Evolutionary conservation across 176 grass and related monocot species (phyloP).

Genomic region (Triticum timopheevii): DNA sequence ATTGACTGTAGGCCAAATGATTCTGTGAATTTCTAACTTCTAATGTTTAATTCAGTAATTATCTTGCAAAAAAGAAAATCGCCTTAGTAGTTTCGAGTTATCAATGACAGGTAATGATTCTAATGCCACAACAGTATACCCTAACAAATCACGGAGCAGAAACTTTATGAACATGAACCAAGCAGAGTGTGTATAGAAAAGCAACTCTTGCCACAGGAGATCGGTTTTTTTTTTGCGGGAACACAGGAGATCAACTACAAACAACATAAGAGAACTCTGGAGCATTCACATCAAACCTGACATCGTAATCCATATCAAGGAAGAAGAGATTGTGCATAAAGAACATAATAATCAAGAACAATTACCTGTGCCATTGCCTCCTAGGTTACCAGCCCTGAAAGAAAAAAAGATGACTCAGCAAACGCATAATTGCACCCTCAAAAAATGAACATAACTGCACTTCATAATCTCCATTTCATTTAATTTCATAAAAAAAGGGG

Average conservation of each 20-base stretch:
- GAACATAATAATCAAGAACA: background rate
- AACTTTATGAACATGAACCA: constrained; percentile 28
- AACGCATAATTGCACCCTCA: constrained; percentile 5
- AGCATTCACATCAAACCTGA: constrained; percentile 18
- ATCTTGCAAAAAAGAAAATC: background rate
- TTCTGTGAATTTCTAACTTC: background rate
- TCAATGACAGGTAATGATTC: background rate
- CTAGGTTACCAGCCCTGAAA: constrained; percentile 72
- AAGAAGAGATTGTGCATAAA: constrained; percentile 6
- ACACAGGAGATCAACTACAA: background rate
- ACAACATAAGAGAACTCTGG: constrained; percentile 8
- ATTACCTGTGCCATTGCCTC: constrained; percentile 64
- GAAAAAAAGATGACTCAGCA: constrained; percentile 8
- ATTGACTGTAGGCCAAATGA: background rate
- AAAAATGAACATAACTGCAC: background rate
- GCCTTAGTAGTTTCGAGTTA: background rate
- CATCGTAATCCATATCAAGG: background rate
- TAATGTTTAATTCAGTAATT: background rate
- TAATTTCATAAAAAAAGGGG: constrained; percentile 3
- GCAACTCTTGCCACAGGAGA: background rate
- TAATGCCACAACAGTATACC: background rate
- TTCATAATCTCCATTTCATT: constrained; percentile 1
- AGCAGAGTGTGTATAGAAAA: background rate
- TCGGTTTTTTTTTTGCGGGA: no score
- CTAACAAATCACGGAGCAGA: background rate